A percentile compares a stretch with the other conserved stretches of the same genome.
Evolutionary conservation across 2,329 filamentous ascomycete species (phyloP).

Genomic region (Phaeophleospora eucalypticola): DNA sequence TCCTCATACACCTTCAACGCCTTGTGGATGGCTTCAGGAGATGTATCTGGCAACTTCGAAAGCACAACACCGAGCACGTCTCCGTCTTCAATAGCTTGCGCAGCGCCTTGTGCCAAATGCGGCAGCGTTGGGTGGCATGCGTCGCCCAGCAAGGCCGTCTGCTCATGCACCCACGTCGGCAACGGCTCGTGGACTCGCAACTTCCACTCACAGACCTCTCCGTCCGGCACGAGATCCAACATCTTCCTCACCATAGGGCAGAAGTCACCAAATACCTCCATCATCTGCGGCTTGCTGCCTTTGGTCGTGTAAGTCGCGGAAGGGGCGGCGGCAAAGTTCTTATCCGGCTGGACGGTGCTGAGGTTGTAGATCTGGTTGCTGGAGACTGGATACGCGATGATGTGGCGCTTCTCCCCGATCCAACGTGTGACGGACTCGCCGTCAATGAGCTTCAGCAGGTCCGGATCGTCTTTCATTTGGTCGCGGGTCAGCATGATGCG

Average conservation of each 20-base stretch:
- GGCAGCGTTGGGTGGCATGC: constrained; percentile 62
- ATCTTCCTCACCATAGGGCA: constrained; percentile 58
- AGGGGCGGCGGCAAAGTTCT: constrained; percentile 55
- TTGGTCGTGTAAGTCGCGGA: constrained; percentile 61
- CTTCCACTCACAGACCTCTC: constrained; percentile 66
- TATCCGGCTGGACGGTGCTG: constrained; percentile 58
- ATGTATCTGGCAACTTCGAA: constrained; percentile 44
- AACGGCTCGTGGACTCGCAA: constrained; percentile 59
- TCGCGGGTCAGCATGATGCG: constrained; percentile 70
- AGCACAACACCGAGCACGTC: constrained; percentile 54
- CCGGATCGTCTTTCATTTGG: constrained; percentile 63
- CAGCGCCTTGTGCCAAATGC: constrained; percentile 61
- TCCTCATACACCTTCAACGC: constrained; percentile 55
- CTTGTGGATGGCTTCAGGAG: constrained; percentile 46
- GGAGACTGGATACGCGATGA: constrained; percentile 72
- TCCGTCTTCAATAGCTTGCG: constrained; percentile 62
- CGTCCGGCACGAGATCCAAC: constrained; percentile 58
- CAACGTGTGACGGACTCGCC: constrained; percentile 66
- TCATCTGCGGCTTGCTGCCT: constrained; percentile 58
- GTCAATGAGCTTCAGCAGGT: constrained; percentile 64
- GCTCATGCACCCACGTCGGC: constrained; percentile 57
- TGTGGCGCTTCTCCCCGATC: constrained; percentile 71
- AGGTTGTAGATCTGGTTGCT: constrained; percentile 65
- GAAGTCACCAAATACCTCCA: constrained; percentile 57
- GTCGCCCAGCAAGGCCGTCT: constrained; percentile 54